These are phyloP conservation scores for Cercospora sojina DNA, from an alignment of 2,329 filamentous ascomycete genomes.

Conservation along the genomic window DNA sequence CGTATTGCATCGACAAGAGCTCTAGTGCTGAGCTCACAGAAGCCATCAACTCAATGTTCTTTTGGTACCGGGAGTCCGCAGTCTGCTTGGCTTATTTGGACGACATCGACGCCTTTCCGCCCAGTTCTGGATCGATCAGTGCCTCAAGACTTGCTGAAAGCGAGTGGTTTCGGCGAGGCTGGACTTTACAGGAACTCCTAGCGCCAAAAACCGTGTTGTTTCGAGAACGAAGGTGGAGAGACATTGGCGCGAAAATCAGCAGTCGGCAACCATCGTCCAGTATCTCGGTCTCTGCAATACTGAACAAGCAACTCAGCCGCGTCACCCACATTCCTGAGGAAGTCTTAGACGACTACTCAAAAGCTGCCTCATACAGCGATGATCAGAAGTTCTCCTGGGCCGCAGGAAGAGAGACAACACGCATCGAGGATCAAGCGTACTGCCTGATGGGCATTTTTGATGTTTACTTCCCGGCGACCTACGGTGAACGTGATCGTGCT, in stretches of 20 bases:
- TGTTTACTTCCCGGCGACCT: background rate
- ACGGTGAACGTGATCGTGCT: background rate
- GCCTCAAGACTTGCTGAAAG: background rate
- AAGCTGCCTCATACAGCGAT: background rate
- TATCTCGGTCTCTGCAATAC: background rate
- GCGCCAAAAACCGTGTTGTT: slow-evolving; percentile 18
- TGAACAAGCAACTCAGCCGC: background rate
- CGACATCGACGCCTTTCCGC: background rate
- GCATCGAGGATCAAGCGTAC: background rate
- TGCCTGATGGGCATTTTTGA: slow-evolving; percentile 1
- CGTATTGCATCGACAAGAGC: background rate
- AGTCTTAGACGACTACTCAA: background rate
- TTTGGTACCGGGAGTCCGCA: background rate
- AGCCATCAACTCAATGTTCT: slow-evolving; percentile 1
- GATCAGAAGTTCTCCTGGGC: background rate
- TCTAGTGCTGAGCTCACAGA: background rate
- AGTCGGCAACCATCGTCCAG: background rate
- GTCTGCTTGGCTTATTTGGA: slow-evolving; percentile 6
- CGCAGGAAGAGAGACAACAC: background rate
- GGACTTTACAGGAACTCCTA: background rate
- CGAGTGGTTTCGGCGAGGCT: slow-evolving; percentile 17
- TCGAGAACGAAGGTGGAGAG: slow-evolving; percentile 3
- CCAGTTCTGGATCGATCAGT: background rate
- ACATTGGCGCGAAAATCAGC: background rate
- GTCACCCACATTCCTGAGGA: background rate